phyloP scores from a whole-genome alignment of 148 eudicot genomes.

The Vaccinium darrowii region DNA sequence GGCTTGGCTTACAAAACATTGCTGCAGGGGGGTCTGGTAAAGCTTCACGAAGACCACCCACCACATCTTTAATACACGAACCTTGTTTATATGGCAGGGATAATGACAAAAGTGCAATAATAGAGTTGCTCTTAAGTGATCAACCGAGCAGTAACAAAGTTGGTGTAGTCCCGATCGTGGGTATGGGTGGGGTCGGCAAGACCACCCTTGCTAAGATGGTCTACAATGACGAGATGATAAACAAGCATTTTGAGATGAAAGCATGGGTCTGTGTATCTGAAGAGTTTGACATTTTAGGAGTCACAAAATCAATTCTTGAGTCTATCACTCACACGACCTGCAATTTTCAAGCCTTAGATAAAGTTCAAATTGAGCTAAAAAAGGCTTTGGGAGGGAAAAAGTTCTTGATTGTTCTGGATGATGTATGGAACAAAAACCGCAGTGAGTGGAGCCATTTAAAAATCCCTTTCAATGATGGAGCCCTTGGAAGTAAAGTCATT shows the following conservation, averaged over 20 bases:
- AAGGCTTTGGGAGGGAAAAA: neutral
- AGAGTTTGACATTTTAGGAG: neutral
- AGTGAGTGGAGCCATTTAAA: slow-evolving; percentile 14
- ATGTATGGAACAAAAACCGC: slow-evolving; percentile 20
- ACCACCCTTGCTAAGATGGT: slow-evolving; percentile 30
- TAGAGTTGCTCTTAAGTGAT: neutral
- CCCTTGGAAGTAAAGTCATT: slow-evolving; percentile 26
- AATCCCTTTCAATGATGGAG: slow-evolving; percentile 15
- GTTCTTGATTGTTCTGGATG: slow-evolving; percentile 27
- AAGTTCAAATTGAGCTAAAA: neutral
- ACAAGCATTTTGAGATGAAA: slow-evolving; percentile 6
- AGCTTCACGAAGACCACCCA: neutral
- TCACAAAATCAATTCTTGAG: slow-evolving; percentile 27
- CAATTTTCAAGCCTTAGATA: neutral
- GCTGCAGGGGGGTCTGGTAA: neutral
- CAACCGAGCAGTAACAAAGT: neutral
- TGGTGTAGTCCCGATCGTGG: slow-evolving; percentile 21
- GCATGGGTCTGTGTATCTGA: slow-evolving; percentile 31
- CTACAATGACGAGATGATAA: slow-evolving; percentile 13
- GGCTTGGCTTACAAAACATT: slow-evolving; percentile 6
- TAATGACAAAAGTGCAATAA: neutral
- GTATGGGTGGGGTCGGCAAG: slow-evolving; percentile 32
- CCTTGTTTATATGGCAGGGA: slow-evolving; percentile 14
- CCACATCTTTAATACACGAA: neutral
- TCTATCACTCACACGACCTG: neutral